Conservation (phyloP, 2,329 filamentous ascomycete genomes). For the Ceratocystis papillata region DNA sequence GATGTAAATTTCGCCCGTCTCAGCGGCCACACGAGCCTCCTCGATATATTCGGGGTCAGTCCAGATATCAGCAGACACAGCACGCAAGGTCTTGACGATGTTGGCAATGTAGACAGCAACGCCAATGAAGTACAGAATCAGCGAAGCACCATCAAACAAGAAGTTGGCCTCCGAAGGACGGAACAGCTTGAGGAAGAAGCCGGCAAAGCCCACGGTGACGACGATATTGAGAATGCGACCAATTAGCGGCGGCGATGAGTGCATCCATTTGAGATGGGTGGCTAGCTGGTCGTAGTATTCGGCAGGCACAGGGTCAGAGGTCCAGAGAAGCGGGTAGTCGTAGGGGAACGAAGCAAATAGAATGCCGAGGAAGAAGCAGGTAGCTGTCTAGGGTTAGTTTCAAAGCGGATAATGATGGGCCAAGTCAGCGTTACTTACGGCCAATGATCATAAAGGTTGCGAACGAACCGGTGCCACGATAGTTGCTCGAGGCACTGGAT, state of each 20-base stretch:
- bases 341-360: conserved; percentile 95
- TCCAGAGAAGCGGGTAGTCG: conserved; percentile 83
- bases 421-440: conserved; percentile 49
- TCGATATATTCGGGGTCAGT: conserved; percentile 34
- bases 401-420: conserved; percentile 21
- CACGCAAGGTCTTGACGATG: conserved; percentile 85
- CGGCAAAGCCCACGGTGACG: conserved; percentile 73
- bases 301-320: conserved; percentile 51
- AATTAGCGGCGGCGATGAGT: conserved; percentile 84
- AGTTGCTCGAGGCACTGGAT: conserved; percentile 47
- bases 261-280: conserved; percentile 78
- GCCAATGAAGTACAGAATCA: conserved; percentile 74
- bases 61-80: conserved; percentile 64
- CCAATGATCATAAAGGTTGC: conserved; percentile 95
- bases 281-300: conserved; percentile 77
- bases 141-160: conserved; percentile 78
- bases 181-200: conserved; percentile 92
- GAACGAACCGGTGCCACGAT: conserved; percentile 59
- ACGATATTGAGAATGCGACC: conserved; percentile 88
- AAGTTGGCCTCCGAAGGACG: conserved; percentile 86
- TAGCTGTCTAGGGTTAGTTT: conserved; percentile 42
- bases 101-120: conserved; percentile 91
- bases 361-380: conserved; percentile 95
- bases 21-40: conserved; percentile 34
- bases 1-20: conserved; percentile 55